Conservation (phyloP, 2,329 filamentous ascomycete genomes). For the Colletotrichum australisinense region DNA sequence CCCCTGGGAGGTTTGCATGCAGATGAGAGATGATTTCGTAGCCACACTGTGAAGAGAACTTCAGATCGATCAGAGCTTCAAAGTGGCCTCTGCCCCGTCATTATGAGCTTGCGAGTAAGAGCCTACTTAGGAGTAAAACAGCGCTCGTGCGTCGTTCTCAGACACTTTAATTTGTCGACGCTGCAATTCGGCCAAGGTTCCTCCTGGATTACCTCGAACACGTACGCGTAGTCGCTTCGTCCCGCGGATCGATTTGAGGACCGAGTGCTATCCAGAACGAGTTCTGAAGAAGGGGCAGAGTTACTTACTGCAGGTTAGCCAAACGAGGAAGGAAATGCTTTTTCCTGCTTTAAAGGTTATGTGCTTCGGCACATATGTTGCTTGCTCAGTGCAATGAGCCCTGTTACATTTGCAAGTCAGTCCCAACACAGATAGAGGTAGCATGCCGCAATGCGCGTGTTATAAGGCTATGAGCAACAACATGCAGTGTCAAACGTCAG, state of each 20-base stretch:
- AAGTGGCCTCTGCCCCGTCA: background rate
- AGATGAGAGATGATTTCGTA: conserved; percentile 1
- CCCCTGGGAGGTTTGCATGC: conserved; percentile 5
- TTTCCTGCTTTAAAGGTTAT: background rate
- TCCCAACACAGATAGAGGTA: conserved; percentile 5
- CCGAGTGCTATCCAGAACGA: background rate
- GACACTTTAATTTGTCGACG: conserved; percentile 9
- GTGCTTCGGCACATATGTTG: background rate
- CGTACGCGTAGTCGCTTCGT: conserved; percentile 31
- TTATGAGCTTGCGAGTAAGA: background rate
- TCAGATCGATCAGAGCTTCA: background rate
- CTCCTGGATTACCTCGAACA: conserved; percentile 30
- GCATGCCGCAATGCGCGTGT: background rate
- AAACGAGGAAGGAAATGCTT: background rate
- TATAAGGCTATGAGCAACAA: conserved; percentile 8
- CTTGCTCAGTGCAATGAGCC: background rate
- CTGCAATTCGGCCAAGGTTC: background rate
- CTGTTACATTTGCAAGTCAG: conserved; percentile 14
- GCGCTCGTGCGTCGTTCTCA: conserved; percentile 14
- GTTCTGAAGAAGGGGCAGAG: background rate
- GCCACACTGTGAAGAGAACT: background rate
- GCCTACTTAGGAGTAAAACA: background rate
- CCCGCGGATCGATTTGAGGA: conserved; percentile 10
- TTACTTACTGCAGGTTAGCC: background rate
- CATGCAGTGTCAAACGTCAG: conserved; percentile 2